Base-by-base conservation (phyloP, 2,329 filamentous ascomycete species). In the Penicillium brevicompactum region DNA sequence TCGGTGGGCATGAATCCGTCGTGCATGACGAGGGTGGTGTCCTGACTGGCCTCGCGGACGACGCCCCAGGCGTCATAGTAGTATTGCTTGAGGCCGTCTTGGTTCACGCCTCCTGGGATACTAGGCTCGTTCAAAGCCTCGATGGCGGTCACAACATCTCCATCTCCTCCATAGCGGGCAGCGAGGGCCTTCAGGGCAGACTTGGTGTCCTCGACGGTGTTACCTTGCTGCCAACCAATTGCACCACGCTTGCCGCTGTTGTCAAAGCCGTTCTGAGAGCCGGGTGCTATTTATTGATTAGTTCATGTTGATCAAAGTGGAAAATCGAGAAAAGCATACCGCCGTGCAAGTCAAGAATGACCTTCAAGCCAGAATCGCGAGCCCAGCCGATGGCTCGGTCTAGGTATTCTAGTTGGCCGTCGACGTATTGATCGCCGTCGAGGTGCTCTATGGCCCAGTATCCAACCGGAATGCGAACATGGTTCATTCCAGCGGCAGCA, bases 341-440 rank as follows among this genome's bases (percentile, higher is more conserved):
- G 61, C 86, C 87, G 65, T 90, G 87, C 21, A 89, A 72, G 67
- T 90, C 87, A 62, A 90, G 80, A 72, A 87, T 81, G 41, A 89
- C 83, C 65, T 87, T 87, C 46, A 89, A 68, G 4, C 83, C 82
- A 43, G 81, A 77, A 43, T 68, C 73, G 55, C 79, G 72, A 10
- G 87, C 87, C 83, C 87, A 86, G 57, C 74, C 70, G 52, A 87
- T 76, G 22, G 85, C 82, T 57, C 80, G 66, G 55, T 85, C 83
- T 9, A 88, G 76, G 63, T 80, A 78, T 14, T 79, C 71, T 44
- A 87, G 77, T 58, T 87, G 85, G 38, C 86, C 86, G 64, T 84
- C 78, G 5, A 88, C 82, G 61, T 84, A 88, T 16, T 84, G 84
- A 50, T 87, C 84, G 6, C 78, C 81, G 6, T 78, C 70, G 27